phyloP scores from a whole-genome alignment of 2,329 filamentous ascomycete species.

The Magnaporthales sp. region DNA sequence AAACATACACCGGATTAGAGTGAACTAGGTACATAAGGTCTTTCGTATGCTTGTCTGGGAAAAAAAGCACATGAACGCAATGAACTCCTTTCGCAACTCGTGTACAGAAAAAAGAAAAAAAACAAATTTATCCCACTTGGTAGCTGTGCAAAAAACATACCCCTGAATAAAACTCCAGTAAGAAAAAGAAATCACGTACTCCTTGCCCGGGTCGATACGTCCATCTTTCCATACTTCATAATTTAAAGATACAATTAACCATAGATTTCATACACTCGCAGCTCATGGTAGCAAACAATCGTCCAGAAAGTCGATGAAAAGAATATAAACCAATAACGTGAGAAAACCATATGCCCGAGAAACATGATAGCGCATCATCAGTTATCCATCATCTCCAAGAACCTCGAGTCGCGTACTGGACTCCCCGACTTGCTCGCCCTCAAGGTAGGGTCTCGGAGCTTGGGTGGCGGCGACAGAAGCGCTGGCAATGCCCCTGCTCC shows the following conservation, averaged over 20 bases:
- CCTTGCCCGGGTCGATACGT: not conserved
- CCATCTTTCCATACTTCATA: not conserved
- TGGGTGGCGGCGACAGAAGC: conserved; percentile 11
- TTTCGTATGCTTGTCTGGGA: not conserved
- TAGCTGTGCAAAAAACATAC: not conserved
- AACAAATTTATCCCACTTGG: not conserved
- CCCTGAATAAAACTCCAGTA: not conserved
- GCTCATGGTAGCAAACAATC: not conserved
- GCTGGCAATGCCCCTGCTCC: conserved; percentile 1
- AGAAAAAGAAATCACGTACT: not conserved
- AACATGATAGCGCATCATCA: conserved; percentile 7
- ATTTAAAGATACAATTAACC: not conserved
- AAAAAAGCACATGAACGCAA: not conserved
- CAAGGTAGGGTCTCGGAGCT: conserved; percentile 15
- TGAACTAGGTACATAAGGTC: not conserved
- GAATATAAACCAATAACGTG: not conserved
- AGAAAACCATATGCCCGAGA: not conserved
- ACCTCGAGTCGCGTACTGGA: conserved; percentile 38
- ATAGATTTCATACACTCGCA: not conserved
- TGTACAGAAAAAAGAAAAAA: not conserved
- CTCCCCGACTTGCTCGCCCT: conserved; percentile 21
- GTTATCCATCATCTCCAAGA: conserved; percentile 36
- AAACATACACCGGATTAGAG: not conserved
- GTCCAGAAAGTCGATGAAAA: not conserved
- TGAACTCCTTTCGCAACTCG: not conserved